Evolutionary conservation across 352 stramenopile species (phyloP), one percentile per base, ranked within the genome.

Genomic region (Phytophthora chlamydospora): DNA sequence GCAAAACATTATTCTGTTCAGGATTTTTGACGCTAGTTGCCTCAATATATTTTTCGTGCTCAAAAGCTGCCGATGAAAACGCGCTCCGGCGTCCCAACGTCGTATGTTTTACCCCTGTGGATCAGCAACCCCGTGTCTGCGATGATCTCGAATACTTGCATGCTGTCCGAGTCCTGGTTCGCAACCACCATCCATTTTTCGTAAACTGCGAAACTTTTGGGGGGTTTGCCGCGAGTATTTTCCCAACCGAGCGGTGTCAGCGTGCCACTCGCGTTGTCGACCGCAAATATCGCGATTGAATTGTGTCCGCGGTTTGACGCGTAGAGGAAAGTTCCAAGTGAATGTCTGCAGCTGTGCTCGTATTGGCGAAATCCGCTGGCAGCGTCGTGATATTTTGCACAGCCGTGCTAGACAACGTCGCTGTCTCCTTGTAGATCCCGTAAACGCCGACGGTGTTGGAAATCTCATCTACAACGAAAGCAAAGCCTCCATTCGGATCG

Each of bases 301-400:
- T 89, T 63, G 68, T 89, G 75, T 19, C 66, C 72, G 44, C 76
- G 79, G 62, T 85, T 89, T n/a, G 79, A 87, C n/a, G 66, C 53
- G 64, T 84, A 89, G 11, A 89, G 29, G 33, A 83, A 89, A 14
- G 73, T 70, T 29, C 73, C 76, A 81, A 60, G 32, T 86, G 66
- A 52, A 88, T 71, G 29, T 82, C 78, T 1, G 78, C 71, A 43
- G 44, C 56, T 21, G 58, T 61, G 9, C 48, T 71, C 8, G 42
- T 52, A 31, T 60, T 68, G 5, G 35, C 71, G 24, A 73, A 80
- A 19, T 48, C 58, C 0, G 31, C 16, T 6, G 79, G 74, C 19
- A 89, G 40, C 12, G 76, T 88, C 40, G 78, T 76, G 51, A 85
- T 77, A 3, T 65, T 59, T 43, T 89, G 79, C 1, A 75, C 21